phyloP scores from a whole-genome alignment of 2,329 filamentous ascomycete genomes.

The Aspergillus viridinutans region DNA sequence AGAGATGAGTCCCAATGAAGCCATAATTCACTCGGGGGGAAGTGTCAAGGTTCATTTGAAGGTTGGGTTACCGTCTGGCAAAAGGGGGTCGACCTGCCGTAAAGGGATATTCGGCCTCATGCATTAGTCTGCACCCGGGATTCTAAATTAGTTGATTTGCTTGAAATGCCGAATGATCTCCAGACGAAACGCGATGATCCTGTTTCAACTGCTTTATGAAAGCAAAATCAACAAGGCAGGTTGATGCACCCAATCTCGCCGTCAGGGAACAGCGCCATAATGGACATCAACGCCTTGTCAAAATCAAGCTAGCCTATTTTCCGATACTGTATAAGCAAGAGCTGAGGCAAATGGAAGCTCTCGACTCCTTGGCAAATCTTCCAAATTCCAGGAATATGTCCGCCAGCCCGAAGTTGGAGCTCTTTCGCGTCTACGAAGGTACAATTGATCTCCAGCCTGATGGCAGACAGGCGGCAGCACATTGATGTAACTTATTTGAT shows the following conservation, averaged over 20 bases:
- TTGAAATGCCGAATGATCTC: neutral
- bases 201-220: too few species aligned
- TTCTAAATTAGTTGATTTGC: neutral
- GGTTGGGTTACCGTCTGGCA: neutral
- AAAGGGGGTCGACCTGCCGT: conserved; percentile 18
- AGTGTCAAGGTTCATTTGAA: neutral
- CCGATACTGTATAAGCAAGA: neutral
- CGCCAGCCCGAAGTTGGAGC: conserved; percentile 1
- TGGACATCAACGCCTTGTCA: too few species aligned
- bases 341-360: neutral
- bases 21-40: neutral
- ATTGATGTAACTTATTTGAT: neutral
- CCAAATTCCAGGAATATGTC: neutral
- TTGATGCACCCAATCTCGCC: neutral
- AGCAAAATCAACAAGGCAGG: neutral
- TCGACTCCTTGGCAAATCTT: neutral
- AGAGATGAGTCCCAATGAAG: neutral
- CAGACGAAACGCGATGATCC: too few species aligned
- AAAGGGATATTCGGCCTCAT: conserved; percentile 1
- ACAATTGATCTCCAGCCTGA: neutral
- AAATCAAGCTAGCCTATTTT: too few species aligned
- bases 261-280: too few species aligned
- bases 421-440: conserved; percentile 9
- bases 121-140: too few species aligned
- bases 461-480: neutral